phyloP scores from a whole-genome alignment of 805 yeast species.

The Hanseniaspora nectarophila region DNA sequence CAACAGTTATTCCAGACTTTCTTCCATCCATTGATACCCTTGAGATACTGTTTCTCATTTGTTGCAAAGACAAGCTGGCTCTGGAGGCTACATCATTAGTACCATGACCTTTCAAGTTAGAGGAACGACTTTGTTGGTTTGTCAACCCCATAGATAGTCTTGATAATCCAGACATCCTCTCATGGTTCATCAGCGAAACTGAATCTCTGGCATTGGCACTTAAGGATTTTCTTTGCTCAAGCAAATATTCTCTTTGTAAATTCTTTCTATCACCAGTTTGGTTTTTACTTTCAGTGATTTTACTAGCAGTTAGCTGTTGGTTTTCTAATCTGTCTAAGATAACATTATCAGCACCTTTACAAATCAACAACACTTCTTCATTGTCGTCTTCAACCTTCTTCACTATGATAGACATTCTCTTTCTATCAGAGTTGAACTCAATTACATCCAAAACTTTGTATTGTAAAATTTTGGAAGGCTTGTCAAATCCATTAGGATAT shows the following conservation, averaged over 20 bases:
- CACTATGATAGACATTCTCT: slow-evolving; percentile 86
- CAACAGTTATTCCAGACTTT: slow-evolving; percentile 13
- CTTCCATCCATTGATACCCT: slow-evolving; percentile 14
- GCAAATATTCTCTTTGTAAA: slow-evolving; percentile 63
- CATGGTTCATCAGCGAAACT: slow-evolving; percentile 19
- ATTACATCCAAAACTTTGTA: slow-evolving; percentile 70
- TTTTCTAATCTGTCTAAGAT: slow-evolving; percentile 62
- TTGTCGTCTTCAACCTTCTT: slow-evolving; percentile 52
- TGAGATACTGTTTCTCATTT: slow-evolving; percentile 26
- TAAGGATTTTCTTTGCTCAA: slow-evolving; percentile 43
- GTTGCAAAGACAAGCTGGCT: slow-evolving; percentile 25
- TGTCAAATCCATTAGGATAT: slow-evolving; percentile 71
- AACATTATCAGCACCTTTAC: slow-evolving; percentile 94
- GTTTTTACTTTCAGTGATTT: slow-evolving; percentile 50
- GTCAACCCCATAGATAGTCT: slow-evolving; percentile 12
- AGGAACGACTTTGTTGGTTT: slow-evolving; percentile 23
- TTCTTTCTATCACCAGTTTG: slow-evolving; percentile 52
- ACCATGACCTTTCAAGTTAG: slow-evolving; percentile 27
- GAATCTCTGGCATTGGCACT: slow-evolving; percentile 16
- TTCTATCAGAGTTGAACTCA: slow-evolving; percentile 77
- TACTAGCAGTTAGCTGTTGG: slow-evolving; percentile 46
- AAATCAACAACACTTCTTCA: slow-evolving; percentile 52
- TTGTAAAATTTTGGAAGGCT: slow-evolving; percentile 48
- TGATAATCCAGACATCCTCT: not conserved
- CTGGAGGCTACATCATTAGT: slow-evolving; percentile 20